Evolutionary conservation across 2,329 filamentous ascomycete species (phyloP).

Genomic region (Clathrospora elynae): DNA sequence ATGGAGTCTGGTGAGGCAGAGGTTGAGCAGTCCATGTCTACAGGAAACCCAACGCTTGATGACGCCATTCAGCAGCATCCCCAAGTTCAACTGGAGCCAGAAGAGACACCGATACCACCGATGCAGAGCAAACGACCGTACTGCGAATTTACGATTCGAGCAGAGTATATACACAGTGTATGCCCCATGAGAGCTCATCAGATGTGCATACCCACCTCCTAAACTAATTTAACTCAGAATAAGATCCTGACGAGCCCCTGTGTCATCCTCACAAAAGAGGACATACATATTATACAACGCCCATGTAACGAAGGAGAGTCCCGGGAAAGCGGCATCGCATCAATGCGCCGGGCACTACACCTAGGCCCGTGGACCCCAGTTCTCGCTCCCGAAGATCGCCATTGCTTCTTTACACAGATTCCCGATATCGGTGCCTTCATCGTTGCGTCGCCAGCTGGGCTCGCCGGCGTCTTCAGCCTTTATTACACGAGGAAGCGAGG

Average conservation of each 20-base stretch:
- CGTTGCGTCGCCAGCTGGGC: conserved; percentile 68
- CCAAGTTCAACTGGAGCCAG: neutral
- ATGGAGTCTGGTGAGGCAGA: neutral
- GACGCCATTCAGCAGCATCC: neutral
- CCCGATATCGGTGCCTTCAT: conserved; percentile 73
- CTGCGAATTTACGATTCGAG: neutral
- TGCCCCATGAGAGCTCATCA: too few relatives aligned
- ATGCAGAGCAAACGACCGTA: neutral
- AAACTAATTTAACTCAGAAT: neutral
- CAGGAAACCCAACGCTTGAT: neutral
- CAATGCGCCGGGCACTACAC: conserved; percentile 45
- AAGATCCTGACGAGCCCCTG: conserved; percentile 30
- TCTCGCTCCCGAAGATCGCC: conserved; percentile 50
- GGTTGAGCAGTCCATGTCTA: neutral
- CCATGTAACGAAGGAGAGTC: conserved; percentile 20
- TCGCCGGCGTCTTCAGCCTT: conserved; percentile 66
- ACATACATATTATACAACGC: conserved; percentile 52
- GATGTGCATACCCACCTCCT: too few relatives aligned
- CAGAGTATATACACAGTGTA: too few relatives aligned
- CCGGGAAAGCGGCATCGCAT: conserved; percentile 33
- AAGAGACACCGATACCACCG: neutral
- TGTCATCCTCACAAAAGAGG: conserved; percentile 52
- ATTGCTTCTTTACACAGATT: conserved; percentile 68
- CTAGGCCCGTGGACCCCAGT: conserved; percentile 5
- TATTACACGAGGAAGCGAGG: conserved; percentile 54